Percentiles rank a stretch among this genome's conserved stretches.
phyloP scores from a whole-genome alignment of 169 alveolate species.

The Eimeria brunetti region DNA sequence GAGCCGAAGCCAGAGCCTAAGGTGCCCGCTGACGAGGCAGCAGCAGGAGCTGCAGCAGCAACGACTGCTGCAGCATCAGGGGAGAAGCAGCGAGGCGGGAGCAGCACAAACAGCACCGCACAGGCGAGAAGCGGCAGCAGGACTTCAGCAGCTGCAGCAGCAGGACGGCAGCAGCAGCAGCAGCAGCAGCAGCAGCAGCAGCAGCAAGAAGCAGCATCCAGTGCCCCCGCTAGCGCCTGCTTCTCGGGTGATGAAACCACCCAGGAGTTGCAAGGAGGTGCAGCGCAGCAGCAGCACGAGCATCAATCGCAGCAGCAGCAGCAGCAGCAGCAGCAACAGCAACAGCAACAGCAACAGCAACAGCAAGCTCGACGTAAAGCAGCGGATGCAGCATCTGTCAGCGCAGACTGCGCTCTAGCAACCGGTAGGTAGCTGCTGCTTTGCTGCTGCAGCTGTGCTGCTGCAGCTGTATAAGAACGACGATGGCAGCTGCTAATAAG shows the following conservation, averaged over 20 bases:
- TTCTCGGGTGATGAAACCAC: slow-evolving; percentile 43
- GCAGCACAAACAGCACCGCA: slow-evolving; percentile 43
- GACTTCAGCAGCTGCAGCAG: slow-evolving; percentile 13
- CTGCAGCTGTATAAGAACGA: no score
- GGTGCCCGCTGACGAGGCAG: slow-evolving; percentile 4
- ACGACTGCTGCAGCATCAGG: slow-evolving; percentile 28
- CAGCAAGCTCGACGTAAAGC: slow-evolving; percentile 26
- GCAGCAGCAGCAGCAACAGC: slow-evolving; percentile 23
- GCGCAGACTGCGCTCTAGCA: slow-evolving; percentile 19
- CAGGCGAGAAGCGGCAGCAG: slow-evolving; percentile 39
- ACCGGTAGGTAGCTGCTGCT: slow-evolving; percentile 15
- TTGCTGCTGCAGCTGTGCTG: background rate
- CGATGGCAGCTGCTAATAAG: no score
- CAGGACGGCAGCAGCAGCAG: slow-evolving; percentile 44
- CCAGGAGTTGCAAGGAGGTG: background rate
- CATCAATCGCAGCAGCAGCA: background rate
- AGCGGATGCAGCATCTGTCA: background rate
- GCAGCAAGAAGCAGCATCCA: slow-evolving; percentile 9
- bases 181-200: slow-evolving; percentile 36
- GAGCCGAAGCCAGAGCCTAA: slow-evolving; percentile 51
- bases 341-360: slow-evolving; percentile 37
- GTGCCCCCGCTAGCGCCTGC: slow-evolving; percentile 36
- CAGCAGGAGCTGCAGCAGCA: slow-evolving; percentile 30
- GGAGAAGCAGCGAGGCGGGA: slow-evolving; percentile 49
- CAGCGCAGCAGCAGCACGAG: slow-evolving; percentile 41